These are phyloP conservation scores for Cadophora luteo-olivacea DNA, from an alignment of 2,329 filamentous ascomycete genomes.

Conservation along the genomic window DNA sequence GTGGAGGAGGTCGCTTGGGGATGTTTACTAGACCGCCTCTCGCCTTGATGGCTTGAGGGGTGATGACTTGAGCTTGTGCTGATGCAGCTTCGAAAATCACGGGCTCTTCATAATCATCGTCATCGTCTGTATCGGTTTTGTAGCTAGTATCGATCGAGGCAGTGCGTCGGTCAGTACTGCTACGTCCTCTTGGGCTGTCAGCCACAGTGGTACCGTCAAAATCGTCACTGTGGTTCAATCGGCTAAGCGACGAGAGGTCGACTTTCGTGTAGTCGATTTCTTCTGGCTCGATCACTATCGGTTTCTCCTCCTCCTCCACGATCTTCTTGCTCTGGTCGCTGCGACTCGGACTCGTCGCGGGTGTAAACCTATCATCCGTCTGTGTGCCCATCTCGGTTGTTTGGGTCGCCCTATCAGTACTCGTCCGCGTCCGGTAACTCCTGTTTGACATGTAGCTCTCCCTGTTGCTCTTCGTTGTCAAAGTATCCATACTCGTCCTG, in stretches of 20 bases:
- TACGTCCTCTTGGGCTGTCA: constrained; percentile 42
- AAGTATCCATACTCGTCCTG: constrained; percentile 73
- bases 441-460: constrained; percentile 78
- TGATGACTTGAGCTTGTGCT: constrained; percentile 62
- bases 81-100: constrained; percentile 72
- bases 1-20: constrained; percentile 78
- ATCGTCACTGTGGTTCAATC: constrained; percentile 40
- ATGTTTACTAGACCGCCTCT: constrained; percentile 86
- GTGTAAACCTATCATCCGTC: constrained; percentile 61
- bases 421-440: constrained; percentile 52
- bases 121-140: constrained; percentile 57
- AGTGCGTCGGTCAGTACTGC: constrained; percentile 32
- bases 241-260: constrained; percentile 54
- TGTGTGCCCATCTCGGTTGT: constrained; percentile 72
- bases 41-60: constrained; percentile 56
- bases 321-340: constrained; percentile 48
- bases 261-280: constrained; percentile 67
- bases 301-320: constrained; percentile 42
- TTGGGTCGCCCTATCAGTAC: constrained; percentile 68
- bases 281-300: constrained; percentile 52
- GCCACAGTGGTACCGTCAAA: constrained; percentile 44
- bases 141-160: constrained; percentile 48
- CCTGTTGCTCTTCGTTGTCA: constrained; percentile 63
- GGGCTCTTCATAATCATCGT: constrained; percentile 63
- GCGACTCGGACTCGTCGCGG: constrained; percentile 61